Percentiles rank a stretch among this genome's conserved stretches.
phyloP scores from a whole-genome alignment of 83 land plant species.

The Picea abies region DNA sequence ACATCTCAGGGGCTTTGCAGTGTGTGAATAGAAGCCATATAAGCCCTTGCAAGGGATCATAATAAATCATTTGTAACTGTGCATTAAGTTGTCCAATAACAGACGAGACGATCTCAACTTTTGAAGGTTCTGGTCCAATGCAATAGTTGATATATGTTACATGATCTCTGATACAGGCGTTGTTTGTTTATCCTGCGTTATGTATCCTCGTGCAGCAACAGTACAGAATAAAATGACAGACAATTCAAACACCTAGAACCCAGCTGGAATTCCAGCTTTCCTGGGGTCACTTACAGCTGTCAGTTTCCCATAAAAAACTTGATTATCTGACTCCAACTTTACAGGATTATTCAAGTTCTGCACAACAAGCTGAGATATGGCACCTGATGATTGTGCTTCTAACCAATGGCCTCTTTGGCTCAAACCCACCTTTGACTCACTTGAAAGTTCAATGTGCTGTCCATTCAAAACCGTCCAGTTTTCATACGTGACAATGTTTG shows the following conservation, averaged over 20 bases:
- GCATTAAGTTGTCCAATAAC: too few species aligned
- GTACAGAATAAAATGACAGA: too few species aligned
- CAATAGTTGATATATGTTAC: too few species aligned
- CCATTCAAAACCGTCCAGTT: conserved; percentile 70
- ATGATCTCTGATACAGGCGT: too few species aligned
- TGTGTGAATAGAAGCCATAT: too few species aligned
- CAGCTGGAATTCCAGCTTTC: conserved; percentile 81
- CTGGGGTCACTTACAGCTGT: conserved; percentile 89
- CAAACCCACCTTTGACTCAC: conserved; percentile 37
- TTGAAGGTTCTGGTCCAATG: too few species aligned
- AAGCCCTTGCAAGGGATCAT: too few species aligned
- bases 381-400: conserved; percentile 35
- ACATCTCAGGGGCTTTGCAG: too few species aligned
- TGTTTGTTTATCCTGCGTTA: too few species aligned
- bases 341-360: conserved; percentile 50
- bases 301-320: conserved; percentile 53
- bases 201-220: too few species aligned
- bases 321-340: not conserved
- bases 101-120: too few species aligned
- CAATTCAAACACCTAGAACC: conserved; percentile 18
- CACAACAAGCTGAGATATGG: conserved; percentile 74
- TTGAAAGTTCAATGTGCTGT: conserved; percentile 62
- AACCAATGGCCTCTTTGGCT: conserved; percentile 63
- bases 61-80: too few species aligned
- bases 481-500: conserved; percentile 69